phyloP scores from a whole-genome alignment of 2,329 filamentous ascomycete genomes.

The Arthrobotrys sinensis region DNA sequence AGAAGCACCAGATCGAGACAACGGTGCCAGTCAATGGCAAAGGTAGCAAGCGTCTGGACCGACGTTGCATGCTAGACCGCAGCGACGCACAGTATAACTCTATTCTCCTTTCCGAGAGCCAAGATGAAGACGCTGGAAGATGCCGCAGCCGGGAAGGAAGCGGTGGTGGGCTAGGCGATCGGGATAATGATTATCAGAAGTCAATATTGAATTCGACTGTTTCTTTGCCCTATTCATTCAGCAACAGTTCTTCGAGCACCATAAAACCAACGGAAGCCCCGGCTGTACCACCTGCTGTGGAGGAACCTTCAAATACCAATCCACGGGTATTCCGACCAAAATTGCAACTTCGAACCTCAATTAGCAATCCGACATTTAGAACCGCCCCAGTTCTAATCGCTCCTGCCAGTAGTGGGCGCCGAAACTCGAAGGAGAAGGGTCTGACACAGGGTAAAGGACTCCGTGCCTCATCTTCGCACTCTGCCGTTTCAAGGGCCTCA shows the following conservation, averaged over 20 bases:
- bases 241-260: constrained; percentile 43
- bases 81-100: constrained; percentile 30
- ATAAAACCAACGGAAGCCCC: constrained; percentile 38
- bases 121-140: constrained; percentile 30
- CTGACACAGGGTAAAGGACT: constrained; percentile 20
- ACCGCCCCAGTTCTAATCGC: constrained; percentile 8
- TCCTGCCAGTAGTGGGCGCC: constrained; percentile 10
- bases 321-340: constrained; percentile 50
- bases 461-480: constrained; percentile 22
- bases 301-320: constrained; percentile 15
- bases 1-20: constrained; percentile 1
- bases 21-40: constrained; percentile 5
- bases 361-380: constrained; percentile 28
- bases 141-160: constrained; percentile 26
- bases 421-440: constrained; percentile 23
- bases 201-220: constrained; percentile 31
- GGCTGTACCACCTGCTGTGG: constrained; percentile 1
- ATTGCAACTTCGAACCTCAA: constrained; percentile 43
- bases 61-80: constrained; percentile 21
- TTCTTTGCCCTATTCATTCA: constrained; percentile 26
- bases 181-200: constrained; percentile 11
- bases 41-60: constrained; percentile 17
- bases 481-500: constrained; percentile 34
- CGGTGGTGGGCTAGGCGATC: constrained; percentile 3
- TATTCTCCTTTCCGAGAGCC: constrained; percentile 26